phyloP scores from a whole-genome alignment of 176 grass and related monocot genomes.

The Rhynchospora tenuis region DNA sequence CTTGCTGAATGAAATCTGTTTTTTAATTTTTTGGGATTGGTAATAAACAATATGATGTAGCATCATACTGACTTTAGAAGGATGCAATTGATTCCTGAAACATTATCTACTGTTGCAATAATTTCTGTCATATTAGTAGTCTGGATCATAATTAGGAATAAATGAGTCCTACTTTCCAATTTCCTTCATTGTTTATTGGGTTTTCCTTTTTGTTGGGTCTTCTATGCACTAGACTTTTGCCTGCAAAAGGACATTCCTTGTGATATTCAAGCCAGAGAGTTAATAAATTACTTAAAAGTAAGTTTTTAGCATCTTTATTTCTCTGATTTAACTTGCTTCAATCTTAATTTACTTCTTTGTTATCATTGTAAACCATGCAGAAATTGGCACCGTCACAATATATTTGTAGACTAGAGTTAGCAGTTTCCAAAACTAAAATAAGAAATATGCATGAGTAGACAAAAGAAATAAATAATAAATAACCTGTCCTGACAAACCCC shows the following conservation, averaged over 20 bases:
- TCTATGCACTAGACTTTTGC: neutral
- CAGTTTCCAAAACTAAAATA: neutral
- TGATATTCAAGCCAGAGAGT: neutral
- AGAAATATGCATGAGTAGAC: neutral
- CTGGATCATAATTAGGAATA: neutral
- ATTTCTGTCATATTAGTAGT: neutral
- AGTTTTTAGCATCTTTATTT: neutral
- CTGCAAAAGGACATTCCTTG: neutral
- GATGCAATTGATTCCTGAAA: neutral
- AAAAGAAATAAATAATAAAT: neutral
- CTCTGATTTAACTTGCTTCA: neutral
- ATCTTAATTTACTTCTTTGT: neutral
- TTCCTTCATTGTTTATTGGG: neutral
- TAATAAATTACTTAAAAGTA: neutral
- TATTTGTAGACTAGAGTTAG: neutral
- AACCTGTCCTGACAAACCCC: constrained; percentile 77
- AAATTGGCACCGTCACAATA: neutral
- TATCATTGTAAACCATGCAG: neutral
- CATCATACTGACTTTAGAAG: neutral
- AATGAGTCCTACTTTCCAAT: neutral
- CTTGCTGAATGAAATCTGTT: neutral
- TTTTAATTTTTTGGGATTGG: neutral
- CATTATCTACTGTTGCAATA: neutral
- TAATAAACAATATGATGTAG: neutral
- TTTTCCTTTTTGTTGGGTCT: neutral